Conservation (phyloP, 441 rosid genomes). For the Eutrema salsugineum region DNA sequence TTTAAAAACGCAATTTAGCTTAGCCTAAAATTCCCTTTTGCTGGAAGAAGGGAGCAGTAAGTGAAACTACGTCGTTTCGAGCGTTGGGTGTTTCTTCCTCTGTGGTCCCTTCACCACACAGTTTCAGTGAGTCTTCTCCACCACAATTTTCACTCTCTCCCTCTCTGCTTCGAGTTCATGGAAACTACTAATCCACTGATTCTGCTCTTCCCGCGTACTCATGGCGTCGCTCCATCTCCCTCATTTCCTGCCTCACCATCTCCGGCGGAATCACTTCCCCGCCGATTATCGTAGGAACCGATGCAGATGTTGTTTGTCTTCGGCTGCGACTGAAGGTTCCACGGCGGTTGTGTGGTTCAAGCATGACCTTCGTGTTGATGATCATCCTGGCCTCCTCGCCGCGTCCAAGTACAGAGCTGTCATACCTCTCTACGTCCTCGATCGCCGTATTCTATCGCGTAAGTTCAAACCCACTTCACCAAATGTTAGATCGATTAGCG, state of each 20-base stretch:
- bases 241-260: conserved; percentile 30
- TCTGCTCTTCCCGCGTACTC: conserved; percentile 16
- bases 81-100: not conserved
- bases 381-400: conserved; percentile 73
- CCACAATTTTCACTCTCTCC: conserved; percentile 32
- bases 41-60: no score
- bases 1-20: no score
- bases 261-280: not conserved
- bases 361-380: conserved; percentile 90
- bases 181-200: conserved; percentile 15
- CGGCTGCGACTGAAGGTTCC: conserved; percentile 21
- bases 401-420: conserved; percentile 42
- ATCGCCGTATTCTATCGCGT: conserved; percentile 72
- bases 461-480: conserved; percentile 24
- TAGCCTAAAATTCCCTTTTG: no score
- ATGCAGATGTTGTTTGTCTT: conserved; percentile 31
- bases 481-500: not conserved
- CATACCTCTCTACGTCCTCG: conserved; percentile 87
- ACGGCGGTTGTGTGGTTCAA: conserved; percentile 85
- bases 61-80: not conserved
- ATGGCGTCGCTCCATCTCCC: conserved; percentile 47
- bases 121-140: conserved; percentile 30
- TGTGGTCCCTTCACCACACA: conserved; percentile 30
- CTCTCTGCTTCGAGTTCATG: conserved; percentile 25
- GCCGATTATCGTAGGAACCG: not conserved